Conservation (phyloP, 2,329 filamentous ascomycete species). For the Alternaria triticimaculans region DNA sequence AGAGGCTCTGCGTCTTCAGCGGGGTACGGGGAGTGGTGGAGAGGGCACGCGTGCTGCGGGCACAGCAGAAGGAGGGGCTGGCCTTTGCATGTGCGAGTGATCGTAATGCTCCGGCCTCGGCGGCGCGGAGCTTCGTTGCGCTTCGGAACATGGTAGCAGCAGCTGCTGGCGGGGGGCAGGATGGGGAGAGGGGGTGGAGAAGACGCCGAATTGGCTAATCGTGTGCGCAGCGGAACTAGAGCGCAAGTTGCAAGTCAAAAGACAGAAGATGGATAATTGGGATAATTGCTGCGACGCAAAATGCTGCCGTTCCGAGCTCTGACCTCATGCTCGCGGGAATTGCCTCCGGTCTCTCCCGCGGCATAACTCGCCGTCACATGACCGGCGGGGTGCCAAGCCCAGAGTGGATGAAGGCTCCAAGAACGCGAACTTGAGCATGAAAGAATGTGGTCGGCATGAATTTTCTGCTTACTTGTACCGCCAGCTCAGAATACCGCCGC, state of each 20-base stretch:
- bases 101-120: slow-evolving; percentile 44
- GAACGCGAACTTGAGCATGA: not conserved
- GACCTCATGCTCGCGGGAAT: slow-evolving; percentile 9
- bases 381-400: not conserved
- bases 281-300: slow-evolving; percentile 5
- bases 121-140: slow-evolving; percentile 40
- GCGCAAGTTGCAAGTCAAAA: slow-evolving; percentile 3
- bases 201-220: slow-evolving; percentile 13
- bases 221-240: slow-evolving; percentile 4
- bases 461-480: not conserved
- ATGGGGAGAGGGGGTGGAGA: slow-evolving; percentile 2
- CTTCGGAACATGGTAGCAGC: slow-evolving; percentile 44
- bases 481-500: not conserved
- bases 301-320: slow-evolving; percentile 2
- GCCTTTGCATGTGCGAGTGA: slow-evolving; percentile 46
- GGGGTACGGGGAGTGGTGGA: slow-evolving; percentile 33
- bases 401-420: not conserved
- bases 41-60: slow-evolving; percentile 34
- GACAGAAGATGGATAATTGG: not conserved
- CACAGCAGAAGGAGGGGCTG: slow-evolving; percentile 38
- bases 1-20: slow-evolving; percentile 22
- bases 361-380: not conserved
- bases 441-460: not conserved
- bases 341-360: slow-evolving; percentile 8
- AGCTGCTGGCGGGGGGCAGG: not conserved